Base-by-base conservation (phyloP, 176 grass and related monocot genomes). In the Oryza glumipatula region DNA sequence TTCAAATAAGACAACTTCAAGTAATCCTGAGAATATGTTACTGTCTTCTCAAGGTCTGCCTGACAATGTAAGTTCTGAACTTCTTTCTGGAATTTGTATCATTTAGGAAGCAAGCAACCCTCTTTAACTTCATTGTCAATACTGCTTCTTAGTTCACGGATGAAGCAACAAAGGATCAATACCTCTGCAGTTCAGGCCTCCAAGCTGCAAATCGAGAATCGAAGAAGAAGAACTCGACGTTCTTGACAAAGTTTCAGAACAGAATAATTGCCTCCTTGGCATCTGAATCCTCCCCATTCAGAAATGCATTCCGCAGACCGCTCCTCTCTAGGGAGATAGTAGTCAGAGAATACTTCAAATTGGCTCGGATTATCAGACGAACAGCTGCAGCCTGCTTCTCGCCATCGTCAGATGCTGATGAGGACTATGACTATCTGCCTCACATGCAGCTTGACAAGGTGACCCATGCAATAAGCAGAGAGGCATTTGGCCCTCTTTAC, bases 401-500 rank as follows among this genome's bases (percentile, higher is more conserved):
- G 13, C 66, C 88, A 32, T 87, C 46, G 6, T 3, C 17, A 2
- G 77, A 49, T 24, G 33, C 61, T 48, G 68, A 51, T 21, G 54
- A 92, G 33, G 75, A 76, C 7, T n/a, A 85, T 24, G 70, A 76
- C 22, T n/a, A 85, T 15, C 67, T 82, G 52, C 64, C 86, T 61
- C 88, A 92, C 66, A 82, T 63, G 56, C 81, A 82, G 79, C 85
- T 92, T 44, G 86, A 92, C 72, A 88, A 92, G 32, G 77, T 69
- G 82, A 81, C 36, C 24, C 68, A 51, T 76, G 15, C 48, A 14
- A 39, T 82, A 7, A 51, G 52, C 32, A 85, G 77, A 78, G 90
- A 92, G 28, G 73, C 52, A 6, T 92, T 92, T 74, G 90, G 90
- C 10, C 90, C 90, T 6, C 64, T 92, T 78, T 92, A 88, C 72